Conservation (phyloP, 306 rosid genomes). For the Trifolium fragiferum region DNA sequence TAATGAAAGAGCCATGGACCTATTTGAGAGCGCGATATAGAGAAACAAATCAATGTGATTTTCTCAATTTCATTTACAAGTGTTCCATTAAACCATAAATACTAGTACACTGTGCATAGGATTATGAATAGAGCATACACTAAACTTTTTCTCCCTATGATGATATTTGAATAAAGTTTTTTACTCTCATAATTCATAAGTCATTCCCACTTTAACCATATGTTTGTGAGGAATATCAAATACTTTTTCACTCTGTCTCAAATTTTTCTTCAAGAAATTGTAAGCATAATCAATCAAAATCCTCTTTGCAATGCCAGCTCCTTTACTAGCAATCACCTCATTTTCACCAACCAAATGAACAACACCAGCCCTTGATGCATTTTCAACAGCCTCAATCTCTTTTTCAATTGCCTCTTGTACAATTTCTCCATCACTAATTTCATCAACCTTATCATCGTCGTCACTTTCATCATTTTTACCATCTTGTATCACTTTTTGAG, state of each 20-base stretch:
- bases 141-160: too few species aligned
- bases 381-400: slow-evolving; percentile 56
- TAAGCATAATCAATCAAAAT: slow-evolving; percentile 67
- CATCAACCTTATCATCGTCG: too few species aligned
- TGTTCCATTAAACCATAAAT: too few species aligned
- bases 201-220: slow-evolving; percentile 85
- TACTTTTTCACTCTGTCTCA: slow-evolving; percentile 59
- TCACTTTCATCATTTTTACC: neutral
- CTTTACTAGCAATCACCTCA: slow-evolving; percentile 63
- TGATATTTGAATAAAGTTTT: too few species aligned
- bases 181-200: slow-evolving; percentile 56
- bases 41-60: too few species aligned
- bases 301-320: slow-evolving; percentile 50
- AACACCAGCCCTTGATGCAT: slow-evolving; percentile 57
- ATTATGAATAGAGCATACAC: too few species aligned
- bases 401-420: slow-evolving; percentile 12
- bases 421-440: neutral
- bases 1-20: too few species aligned
- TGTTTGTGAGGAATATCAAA: slow-evolving; percentile 74
- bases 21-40: too few species aligned
- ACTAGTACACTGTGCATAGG: too few species aligned
- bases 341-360: slow-evolving; percentile 79
- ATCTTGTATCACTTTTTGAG: neutral
- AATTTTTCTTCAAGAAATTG: slow-evolving; percentile 59
- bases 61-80: too few species aligned